Evolutionary conservation across 2,329 filamentous ascomycete species (phyloP).

Genomic region (Alternaria incomplexa): DNA sequence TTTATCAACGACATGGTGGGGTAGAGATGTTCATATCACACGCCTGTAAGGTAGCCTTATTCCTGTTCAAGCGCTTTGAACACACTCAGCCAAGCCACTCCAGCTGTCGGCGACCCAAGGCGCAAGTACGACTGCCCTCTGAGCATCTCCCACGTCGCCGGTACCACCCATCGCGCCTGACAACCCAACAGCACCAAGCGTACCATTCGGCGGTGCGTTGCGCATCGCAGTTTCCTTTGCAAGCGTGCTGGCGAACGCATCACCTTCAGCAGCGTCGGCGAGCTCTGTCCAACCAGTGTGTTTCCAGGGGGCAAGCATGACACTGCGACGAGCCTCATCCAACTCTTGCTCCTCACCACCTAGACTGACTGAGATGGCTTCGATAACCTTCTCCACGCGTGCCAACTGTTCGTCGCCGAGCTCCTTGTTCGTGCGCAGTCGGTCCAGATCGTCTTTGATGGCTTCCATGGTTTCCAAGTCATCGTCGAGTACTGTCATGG

Average conservation of each 20-base stretch:
- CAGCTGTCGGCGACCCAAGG: conserved; percentile 77
- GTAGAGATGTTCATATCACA: neutral
- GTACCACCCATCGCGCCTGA: conserved; percentile 77
- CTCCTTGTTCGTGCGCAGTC: conserved; percentile 70
- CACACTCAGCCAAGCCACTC: conserved; percentile 49
- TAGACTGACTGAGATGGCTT: conserved; percentile 71
- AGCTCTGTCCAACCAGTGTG: conserved; percentile 83
- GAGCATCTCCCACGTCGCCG: conserved; percentile 73
- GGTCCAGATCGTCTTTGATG: conserved; percentile 77
- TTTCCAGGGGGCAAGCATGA: conserved; percentile 81
- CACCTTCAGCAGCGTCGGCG: conserved; percentile 59
- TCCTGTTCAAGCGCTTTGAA: conserved; percentile 1
- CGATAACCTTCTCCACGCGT: conserved; percentile 75
- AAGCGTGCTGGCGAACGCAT: conserved; percentile 71
- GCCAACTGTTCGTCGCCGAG: conserved; percentile 69
- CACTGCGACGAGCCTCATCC: conserved; percentile 73
- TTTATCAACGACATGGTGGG: neutral
- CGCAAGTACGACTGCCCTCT: conserved; percentile 77
- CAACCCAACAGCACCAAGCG: conserved; percentile 71
- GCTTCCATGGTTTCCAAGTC: conserved; percentile 82
- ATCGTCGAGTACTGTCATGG: conserved; percentile 80
- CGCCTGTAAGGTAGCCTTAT: neutral
- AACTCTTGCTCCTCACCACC: conserved; percentile 57
- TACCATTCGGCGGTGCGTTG: conserved; percentile 74
- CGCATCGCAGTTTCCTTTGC: conserved; percentile 79